Base-by-base conservation (phyloP, 2,329 filamentous ascomycete species). In the Alternaria angustiovoidea region DNA sequence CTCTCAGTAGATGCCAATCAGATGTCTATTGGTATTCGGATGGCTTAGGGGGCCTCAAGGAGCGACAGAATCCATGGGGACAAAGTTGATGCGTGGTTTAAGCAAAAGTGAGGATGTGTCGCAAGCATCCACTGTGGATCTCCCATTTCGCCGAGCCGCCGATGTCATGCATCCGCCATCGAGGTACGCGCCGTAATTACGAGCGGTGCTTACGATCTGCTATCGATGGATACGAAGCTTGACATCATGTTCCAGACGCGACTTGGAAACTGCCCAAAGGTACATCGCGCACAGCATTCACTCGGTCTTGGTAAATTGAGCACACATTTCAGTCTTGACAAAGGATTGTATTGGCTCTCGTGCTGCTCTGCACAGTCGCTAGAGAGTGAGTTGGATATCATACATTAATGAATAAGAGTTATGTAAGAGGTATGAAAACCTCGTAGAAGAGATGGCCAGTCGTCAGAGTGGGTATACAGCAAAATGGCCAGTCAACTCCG, bases 361-460 rank as follows among this genome's bases (percentile, higher is more conserved):
- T 64, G 70, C 72, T 74, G 71, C 67, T 66, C 52, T 53, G 61
- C 42, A 61, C 74, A 76, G 73, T 56, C 67, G 70, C 70, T 66
- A 34, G 56, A 68, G 68, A 68, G 60, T 58, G 68, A 70, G 67
- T 24, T 46, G 38, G 64, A 65, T 75, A 76, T 75, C 71, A 79
- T 79, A 79, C 76, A 79, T 79, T 79, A 79, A 62, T 68, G 67
- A 78, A 79, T 78, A 78, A 71, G 68, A 78, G 72, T 70, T 79
- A 79, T 78, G 64, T 76, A 78, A 68, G 70, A 78, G 74, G 75
- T 41, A 67, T 69, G 75, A 28, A 77, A 74, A 72, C 74, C 75
- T 76, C 70, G 26, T 54, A 54, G 64, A 69, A 73, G 66, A 70
- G 68, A 70, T 66, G 66, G 68, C 65, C 63, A 56, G 54, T 60